These are phyloP conservation scores for Aegilops sharonensis DNA, from an alignment of 176 grass and related monocot genomes.

Conservation along the genomic window DNA sequence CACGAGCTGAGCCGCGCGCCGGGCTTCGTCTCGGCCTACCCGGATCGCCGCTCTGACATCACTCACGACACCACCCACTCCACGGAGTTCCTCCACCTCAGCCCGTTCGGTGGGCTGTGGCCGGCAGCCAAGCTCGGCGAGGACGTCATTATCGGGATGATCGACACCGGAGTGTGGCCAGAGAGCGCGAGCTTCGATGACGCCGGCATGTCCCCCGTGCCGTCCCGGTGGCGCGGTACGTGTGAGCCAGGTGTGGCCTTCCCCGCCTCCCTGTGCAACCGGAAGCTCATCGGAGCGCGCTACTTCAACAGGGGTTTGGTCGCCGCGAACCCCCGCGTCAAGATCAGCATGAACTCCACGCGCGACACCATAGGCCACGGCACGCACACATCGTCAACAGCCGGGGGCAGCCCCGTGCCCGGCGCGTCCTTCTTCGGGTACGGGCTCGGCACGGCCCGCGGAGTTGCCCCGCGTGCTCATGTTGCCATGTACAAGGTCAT, in stretches of 20 bases:
- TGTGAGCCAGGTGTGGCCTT: conserved; percentile 54
- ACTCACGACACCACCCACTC: conserved; percentile 52
- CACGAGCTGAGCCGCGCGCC: background rate
- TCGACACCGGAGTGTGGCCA: conserved; percentile 48
- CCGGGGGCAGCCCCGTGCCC: conserved; percentile 39
- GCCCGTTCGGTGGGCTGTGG: conserved; percentile 19
- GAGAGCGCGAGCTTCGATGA: conserved; percentile 59
- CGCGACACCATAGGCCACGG: conserved; percentile 70
- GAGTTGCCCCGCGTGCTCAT: conserved; percentile 52
- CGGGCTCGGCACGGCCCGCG: conserved; percentile 40
- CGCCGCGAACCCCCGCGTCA: conserved; percentile 39
- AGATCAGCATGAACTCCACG: conserved; percentile 47
- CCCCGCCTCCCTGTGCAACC: conserved; percentile 50
- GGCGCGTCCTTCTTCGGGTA: conserved; percentile 70
- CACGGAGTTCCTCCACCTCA: conserved; percentile 44
- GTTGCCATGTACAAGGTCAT: conserved; percentile 77
- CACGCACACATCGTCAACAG: conserved; percentile 72
- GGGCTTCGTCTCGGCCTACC: conserved; percentile 42
- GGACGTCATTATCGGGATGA: conserved; percentile 56
- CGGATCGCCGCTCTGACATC: background rate
- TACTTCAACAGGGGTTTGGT: conserved; percentile 57
- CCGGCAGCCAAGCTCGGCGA: conserved; percentile 41
- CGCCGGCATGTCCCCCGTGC: conserved; percentile 28
- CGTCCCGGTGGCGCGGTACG: conserved; percentile 38
- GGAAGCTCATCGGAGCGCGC: conserved; percentile 77